Base-by-base conservation (phyloP, 805 yeast genomes). In the Candida tammaniensis region DNA sequence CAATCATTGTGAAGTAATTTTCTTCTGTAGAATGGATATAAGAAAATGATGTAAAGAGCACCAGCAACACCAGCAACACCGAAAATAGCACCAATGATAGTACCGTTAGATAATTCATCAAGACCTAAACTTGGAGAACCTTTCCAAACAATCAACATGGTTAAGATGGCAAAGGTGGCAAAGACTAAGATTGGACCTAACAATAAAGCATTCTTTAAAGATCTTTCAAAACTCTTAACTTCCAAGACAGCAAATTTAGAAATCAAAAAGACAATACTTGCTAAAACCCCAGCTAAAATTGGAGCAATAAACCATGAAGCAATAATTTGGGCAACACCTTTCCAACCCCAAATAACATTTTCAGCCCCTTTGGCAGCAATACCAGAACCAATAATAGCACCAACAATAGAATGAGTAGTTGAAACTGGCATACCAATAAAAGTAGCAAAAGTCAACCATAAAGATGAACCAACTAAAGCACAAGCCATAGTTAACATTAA, bases 291-390 rank as follows among this genome's bases (percentile, higher is more conserved):
- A 11, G 89, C 82, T 39, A 82, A 63, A 14, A 68, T 54, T 11
- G 91, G 91, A 5, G 91, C 88, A 60, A 82, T 77, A 51, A 80
- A 78, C 89, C 89, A 83, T 9, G 88, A 78, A 3, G 91, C 89
- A 41, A 78, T 75, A 43, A 82, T 82, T 56, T 79, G 81, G 1
- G 84, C 49, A 39, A 83, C 80, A 18, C 89, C 87, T 11, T 46
- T 33, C 91, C 89, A 83, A 17, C 87, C 88, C 91, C 91, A 83
- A 35, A 54, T 61, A 34, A 82, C 72, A 41, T 76, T 67, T 5
- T 59, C 51, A 27, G 75, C 77, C 38, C 87, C 87, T 45, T 70
- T 74, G 24, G 87, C 78, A 26, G 88, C 91, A 47, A 83, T 72
- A 42, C 86, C 82, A 7, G 83, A 72, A 45, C 91, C 91, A 39